Percentiles rank a stretch among this genome's conserved stretches.
Conservation (phyloP, 1,284 basidiomycete species). For the Malassezia nana region DNA sequence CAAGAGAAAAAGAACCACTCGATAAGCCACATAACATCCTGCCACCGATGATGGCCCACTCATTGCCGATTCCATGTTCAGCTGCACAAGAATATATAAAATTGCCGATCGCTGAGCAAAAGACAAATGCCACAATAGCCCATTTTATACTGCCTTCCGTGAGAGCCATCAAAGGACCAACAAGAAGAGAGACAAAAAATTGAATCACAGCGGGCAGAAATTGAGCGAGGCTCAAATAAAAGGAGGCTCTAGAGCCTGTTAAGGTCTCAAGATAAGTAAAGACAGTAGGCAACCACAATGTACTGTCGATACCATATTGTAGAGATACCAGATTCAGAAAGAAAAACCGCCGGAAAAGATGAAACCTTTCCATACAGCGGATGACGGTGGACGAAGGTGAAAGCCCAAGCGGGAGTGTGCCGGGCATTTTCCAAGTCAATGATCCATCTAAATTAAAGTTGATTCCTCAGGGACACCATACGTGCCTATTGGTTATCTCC, state of each 20-base stretch:
- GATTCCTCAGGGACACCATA: too few relatives aligned
- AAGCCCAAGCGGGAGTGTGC: too few relatives aligned
- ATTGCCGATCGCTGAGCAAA: background rate
- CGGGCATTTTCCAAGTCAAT: too few relatives aligned
- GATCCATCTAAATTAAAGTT: too few relatives aligned
- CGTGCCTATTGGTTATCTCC: too few relatives aligned
- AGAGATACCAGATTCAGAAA: background rate
- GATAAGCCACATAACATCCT: background rate
- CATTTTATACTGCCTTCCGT: background rate
- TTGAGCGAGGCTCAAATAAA: background rate
- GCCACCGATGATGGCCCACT: background rate
- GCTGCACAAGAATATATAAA: background rate
- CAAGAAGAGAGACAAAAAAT: background rate
- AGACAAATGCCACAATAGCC: background rate
- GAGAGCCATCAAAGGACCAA: background rate
- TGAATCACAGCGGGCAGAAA: background rate
- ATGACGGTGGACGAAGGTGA: background rate
- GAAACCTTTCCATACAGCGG: background rate
- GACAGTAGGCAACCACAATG: background rate
- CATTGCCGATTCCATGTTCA: background rate
- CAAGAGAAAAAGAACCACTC: background rate
- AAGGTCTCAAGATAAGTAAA: background rate
- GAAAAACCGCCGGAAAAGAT: background rate
- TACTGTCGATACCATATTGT: background rate
- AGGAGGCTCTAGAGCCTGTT: background rate